Evolutionary conservation across 1,284 basidiomycete species (phyloP).

Genomic region (Sporisorium sorghi): DNA sequence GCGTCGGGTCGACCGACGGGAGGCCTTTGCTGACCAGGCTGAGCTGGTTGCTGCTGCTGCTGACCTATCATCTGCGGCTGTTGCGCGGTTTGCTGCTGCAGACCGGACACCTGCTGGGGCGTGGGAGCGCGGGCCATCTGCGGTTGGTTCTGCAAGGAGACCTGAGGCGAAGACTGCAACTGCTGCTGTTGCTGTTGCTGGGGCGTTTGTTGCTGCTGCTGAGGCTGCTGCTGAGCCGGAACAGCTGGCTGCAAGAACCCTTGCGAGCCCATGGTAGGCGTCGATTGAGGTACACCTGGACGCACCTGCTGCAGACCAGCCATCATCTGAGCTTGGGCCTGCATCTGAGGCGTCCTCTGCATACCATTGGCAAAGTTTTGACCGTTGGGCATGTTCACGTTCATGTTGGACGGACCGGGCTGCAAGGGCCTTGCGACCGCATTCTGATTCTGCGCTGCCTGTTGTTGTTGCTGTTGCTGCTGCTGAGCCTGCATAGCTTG

Average conservation of each 20-base stretch:
- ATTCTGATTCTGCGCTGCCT: constrained; percentile 48
- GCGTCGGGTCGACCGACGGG: constrained; percentile 21
- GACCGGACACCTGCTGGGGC: constrained; percentile 21
- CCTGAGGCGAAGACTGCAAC: constrained; percentile 32
- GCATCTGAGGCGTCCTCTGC: constrained; percentile 55
- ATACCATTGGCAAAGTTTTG: constrained; percentile 51
- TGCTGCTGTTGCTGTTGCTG: constrained; percentile 31
- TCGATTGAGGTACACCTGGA: constrained; percentile 34
- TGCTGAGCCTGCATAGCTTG: constrained; percentile 57
- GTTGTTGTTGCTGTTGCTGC: too few species aligned
- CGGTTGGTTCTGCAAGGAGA: constrained; percentile 35
- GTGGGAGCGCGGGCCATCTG: constrained; percentile 30
- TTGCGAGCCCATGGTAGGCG: constrained; percentile 35
- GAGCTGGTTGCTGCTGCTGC: constrained; percentile 15
- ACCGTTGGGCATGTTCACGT: constrained; percentile 23
- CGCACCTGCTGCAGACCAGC: constrained; percentile 47
- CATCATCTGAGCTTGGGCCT: constrained; percentile 57
- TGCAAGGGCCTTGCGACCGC: constrained; percentile 40
- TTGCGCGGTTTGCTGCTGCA: constrained; percentile 33
- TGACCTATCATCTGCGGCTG: constrained; percentile 31
- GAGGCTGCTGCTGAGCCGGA: constrained; percentile 29
- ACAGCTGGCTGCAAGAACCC: constrained; percentile 34
- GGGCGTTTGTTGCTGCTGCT: constrained; percentile 9
- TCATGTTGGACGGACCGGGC: constrained; percentile 45
- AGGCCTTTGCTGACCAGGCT: constrained; percentile 35